Conservation (phyloP, 768 basidiomycete genomes). For the Pulveroboletus ravenelii region DNA sequence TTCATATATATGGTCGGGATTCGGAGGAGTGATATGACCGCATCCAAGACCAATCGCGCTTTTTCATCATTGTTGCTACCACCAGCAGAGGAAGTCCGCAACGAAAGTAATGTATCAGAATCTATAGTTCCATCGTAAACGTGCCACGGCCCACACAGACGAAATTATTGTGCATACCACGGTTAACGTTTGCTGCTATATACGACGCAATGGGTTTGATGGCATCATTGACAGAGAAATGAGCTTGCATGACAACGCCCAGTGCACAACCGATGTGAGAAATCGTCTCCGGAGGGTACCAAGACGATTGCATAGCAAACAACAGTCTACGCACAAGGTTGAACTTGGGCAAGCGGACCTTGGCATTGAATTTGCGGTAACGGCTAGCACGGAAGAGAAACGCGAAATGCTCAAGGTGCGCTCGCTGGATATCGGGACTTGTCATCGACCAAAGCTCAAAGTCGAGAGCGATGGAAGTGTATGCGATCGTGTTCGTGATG, state of each 20-base stretch:
- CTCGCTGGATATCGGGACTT: slow-evolving; percentile 64
- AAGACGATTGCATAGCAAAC: slow-evolving; percentile 77
- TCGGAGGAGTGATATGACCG: slow-evolving; percentile 59
- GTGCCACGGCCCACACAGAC: neutral
- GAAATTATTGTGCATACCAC: slow-evolving; percentile 39
- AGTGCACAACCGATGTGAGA: slow-evolving; percentile 56
- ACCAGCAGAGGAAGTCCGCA: slow-evolving; percentile 7
- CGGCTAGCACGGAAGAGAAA: slow-evolving; percentile 69
- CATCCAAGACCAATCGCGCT: slow-evolving; percentile 62
- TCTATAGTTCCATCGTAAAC: neutral
- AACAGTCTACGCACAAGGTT: slow-evolving; percentile 69
- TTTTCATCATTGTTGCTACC: slow-evolving; percentile 41
- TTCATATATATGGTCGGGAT: slow-evolving; percentile 56
- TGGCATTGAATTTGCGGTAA: slow-evolving; percentile 72
- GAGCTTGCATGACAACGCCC: slow-evolving; percentile 52
- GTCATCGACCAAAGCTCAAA: slow-evolving; percentile 86
- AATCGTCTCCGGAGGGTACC: slow-evolving; percentile 54
- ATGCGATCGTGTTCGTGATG: slow-evolving; percentile 76
- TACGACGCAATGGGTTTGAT: slow-evolving; percentile 88
- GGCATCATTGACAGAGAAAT: slow-evolving; percentile 67
- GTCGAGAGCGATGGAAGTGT: slow-evolving; percentile 79
- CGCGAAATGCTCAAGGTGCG: slow-evolving; percentile 77
- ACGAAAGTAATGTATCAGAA: slow-evolving; percentile 6
- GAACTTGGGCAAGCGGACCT: slow-evolving; percentile 67
- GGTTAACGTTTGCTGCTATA: slow-evolving; percentile 73